Base-by-base conservation (phyloP, 768 basidiomycete species). In the Mrakia gelida region DNA sequence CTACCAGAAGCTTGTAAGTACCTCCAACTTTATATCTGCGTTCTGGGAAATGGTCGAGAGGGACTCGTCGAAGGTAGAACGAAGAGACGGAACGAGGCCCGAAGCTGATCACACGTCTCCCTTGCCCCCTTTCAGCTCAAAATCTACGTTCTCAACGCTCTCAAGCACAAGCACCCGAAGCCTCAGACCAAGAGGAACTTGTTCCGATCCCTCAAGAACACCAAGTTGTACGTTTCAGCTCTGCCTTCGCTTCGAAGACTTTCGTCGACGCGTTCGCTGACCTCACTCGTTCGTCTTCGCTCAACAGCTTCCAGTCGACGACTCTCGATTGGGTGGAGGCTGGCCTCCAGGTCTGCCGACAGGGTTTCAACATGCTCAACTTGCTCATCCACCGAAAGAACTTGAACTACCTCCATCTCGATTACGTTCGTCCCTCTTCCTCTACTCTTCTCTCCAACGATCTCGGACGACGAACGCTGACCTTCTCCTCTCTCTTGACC, bases 321-420 rank as follows among this genome's bases (percentile, higher is more conserved):
- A 93, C 89, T 80, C 86, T 99, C 81, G 97, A 99, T 85, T 99
- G 97, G 97, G 96, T 99, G 54, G 97, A 99, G 85, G 97, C 96
- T 3, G 97, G 97, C 81, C 86, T 99, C 79, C 97, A 99, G 85
- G 96, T 99, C 74, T 98, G 96, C 87, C 88, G 97, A 80, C 97
- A 99, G 84, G 97, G 97, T 59, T 99, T 97, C 86, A 99, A 98
- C 86, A 99, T 99, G 97, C 87, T 99, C 80, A 99, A 99, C 85
- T 87, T 99, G 43, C 88, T 99, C 79, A 99, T 99, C 81, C 97
- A 99, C 86, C 95, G 97, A 85, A 99, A 99, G 89, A 86, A 86
- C 81, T 80, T 79, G 43, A 94, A 94, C 84, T 95, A 97, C 83
- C 88, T 97, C 34, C 96, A 97, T 83, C 87, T 97, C 62, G 96